A percentile compares a stretch with the other conserved stretches of the same genome.
Conservation (phyloP, 2,329 filamentous ascomycete genomes). For the Colletotrichum australisinense region DNA sequence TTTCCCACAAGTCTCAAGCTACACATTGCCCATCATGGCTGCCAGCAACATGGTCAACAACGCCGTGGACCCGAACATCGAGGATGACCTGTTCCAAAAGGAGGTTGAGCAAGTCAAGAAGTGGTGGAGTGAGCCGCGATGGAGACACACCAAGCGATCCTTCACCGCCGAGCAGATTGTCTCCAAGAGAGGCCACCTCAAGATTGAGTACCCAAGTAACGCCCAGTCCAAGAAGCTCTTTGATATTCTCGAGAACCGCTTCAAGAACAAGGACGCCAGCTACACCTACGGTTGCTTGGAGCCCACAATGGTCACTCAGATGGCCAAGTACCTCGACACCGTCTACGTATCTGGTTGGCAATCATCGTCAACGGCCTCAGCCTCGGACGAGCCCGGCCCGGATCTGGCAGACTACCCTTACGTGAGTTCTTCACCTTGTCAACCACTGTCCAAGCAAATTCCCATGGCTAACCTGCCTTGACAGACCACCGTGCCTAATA, state of each 20-base stretch:
- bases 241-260: slow-evolving; percentile 87
- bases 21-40: slow-evolving; percentile 59
- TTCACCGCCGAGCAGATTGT: slow-evolving; percentile 98
- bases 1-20: neutral
- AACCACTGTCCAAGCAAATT: too few relatives aligned
- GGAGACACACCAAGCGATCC: slow-evolving; percentile 90
- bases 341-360: slow-evolving; percentile 99
- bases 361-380: slow-evolving; percentile 94
- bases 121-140: slow-evolving; percentile 95
- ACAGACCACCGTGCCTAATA: slow-evolving; percentile 97
- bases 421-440: slow-evolving; percentile 58
- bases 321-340: slow-evolving; percentile 98
- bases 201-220: slow-evolving; percentile 93
- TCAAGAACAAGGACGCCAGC: slow-evolving; percentile 87
- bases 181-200: slow-evolving; percentile 90
- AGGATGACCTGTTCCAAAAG: slow-evolving; percentile 77
- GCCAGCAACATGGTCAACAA: slow-evolving; percentile 71
- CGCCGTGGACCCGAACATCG: slow-evolving; percentile 65
- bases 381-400: slow-evolving; percentile 94
- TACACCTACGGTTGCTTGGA: slow-evolving; percentile 98
- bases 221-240: slow-evolving; percentile 93
- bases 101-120: slow-evolving; percentile 91
- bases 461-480: slow-evolving; percentile 9
- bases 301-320: slow-evolving; percentile 98
- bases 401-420: slow-evolving; percentile 98